These are phyloP conservation scores for Mycena latifolia DNA, from an alignment of 768 basidiomycete genomes.

Conservation along the genomic window DNA sequence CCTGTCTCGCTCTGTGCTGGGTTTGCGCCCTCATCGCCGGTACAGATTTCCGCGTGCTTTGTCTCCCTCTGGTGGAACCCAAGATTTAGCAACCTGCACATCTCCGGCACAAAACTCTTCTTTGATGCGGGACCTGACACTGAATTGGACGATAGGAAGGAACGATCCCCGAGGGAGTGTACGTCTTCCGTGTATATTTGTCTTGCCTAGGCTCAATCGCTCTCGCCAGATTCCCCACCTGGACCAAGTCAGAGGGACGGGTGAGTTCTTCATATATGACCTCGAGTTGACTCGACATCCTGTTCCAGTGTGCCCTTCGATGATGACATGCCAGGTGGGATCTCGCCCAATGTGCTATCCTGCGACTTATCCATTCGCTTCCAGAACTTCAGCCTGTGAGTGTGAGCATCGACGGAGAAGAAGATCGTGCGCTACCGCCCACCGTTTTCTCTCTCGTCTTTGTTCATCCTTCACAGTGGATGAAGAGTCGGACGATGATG, in stretches of 20 bases:
- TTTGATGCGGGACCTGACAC: neutral
- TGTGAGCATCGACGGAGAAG: neutral
- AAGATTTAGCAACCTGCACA: slow-evolving; percentile 1
- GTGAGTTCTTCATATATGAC: no score
- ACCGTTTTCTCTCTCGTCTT: no score
- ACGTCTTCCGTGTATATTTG: neutral
- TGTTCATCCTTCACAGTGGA: no score
- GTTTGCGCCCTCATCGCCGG: neutral
- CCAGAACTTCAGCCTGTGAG: neutral
- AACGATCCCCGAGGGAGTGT: neutral
- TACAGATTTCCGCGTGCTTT: slow-evolving; percentile 1
- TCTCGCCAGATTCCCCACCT: no score
- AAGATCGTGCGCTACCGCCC: neutral
- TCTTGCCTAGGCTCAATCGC: neutral
- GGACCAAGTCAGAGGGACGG: no score
- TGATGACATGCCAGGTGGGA: neutral
- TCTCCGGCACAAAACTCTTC: slow-evolving; percentile 4
- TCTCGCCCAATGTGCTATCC: neutral
- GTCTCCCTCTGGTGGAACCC: neutral
- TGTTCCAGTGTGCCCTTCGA: neutral
- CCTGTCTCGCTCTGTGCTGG: neutral
- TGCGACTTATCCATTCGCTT: neutral
- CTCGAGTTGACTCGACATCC: neutral
- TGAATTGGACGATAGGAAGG: neutral
- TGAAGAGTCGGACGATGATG: no score